Base-by-base conservation (phyloP, 805 yeast species). In the Kodamaea fukazawae region DNA sequence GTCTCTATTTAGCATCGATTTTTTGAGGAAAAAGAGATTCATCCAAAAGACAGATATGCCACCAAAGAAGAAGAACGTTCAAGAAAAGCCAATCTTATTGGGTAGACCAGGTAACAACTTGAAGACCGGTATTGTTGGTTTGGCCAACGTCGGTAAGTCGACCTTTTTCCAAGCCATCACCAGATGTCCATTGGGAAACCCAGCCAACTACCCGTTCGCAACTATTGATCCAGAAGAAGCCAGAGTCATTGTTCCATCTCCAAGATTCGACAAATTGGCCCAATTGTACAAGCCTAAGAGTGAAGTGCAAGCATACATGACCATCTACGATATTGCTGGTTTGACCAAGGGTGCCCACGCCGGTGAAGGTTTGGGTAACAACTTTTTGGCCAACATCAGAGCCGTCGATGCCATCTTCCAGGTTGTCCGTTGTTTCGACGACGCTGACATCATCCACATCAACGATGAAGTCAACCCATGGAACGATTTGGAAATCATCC, bases 181-280 rank as follows among this genome's bases (percentile, higher is more conserved):
- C 41, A 81, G 83, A 67, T 87, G 90, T 52, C 88, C 90, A 34
- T 71, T 93, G 51, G 98, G 99, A 47, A 89, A 78, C 71, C 98
- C 99, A 41, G 99, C 98, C 43, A 91, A 91, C 66, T 91, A 90
- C 64, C 99, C 99, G 17, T 91, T 88, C 62, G 99, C 99, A 31
- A 91, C 99, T 41, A 88, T 88, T 61, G 96, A 91, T 54, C 98
- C 99, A 40, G 98, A 93, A 71, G 96, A 91, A 71, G 96, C 98
- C 34, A 81, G 95, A 62, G 96, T 91, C 40, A 79, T 82, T 50
- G 98, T 93, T 45, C 96, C 96, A 55, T 86, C 96, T 45, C 78
- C 84, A 46, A 81, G 96, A 63, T 81, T 93, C 57, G 95, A 91
- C 55, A 76, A 73, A 46, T 75, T 93, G 38, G 75, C 78, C 55